Evolutionary conservation across 306 rosid genomes (phyloP), one percentile per base, ranked within the genome.

Genomic region (Begonia loranthoides): DNA sequence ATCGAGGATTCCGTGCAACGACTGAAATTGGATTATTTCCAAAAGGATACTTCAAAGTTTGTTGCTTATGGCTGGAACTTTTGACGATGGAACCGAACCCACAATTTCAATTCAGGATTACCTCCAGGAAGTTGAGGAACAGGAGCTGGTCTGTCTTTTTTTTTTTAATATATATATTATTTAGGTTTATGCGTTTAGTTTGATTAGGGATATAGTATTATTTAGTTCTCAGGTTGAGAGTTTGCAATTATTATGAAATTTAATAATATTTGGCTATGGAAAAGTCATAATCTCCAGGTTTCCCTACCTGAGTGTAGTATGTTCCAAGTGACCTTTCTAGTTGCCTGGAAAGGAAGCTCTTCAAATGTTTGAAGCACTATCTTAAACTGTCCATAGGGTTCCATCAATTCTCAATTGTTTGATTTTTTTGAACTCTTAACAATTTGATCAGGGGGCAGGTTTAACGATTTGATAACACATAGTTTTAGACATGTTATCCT

Each of bases 111-210:
- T 92, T 59, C 50, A 69, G 41, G 99, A 92, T 79, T 92, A 86
- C 58, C 82, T 92, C 2, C 55, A 86, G 51, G 87, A 71, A 57
- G 82, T 80, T 34, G 99, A 92, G 76, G 94, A 92, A 11, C 84
- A 74, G 51, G 99, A 92, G 63, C 81, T 92, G 88, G 99, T 86
- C 14, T 17, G 61, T 58, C 40, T 61, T 63, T 62, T 45, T 28
- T 13, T 38, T 34, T 12, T 15, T 7, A n/a, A n/a, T n/a, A n/a
- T n/a, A n/a, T n/a, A 55, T 41, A 13, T 22, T 17, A 12, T 53
- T 28, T 28, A 22, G 54, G 45, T 17, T 14, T 24, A 5, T 17
- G 10, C 3, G 5, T 38, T 9, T 47, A 49, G 9, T 24, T 55
- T 49, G 51, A 46, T 10, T 33, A 9, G 6, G 0, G 8, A 28